Base-by-base conservation (phyloP, 2,329 filamentous ascomycete species). In the Cladobotryum protrusum region DNA sequence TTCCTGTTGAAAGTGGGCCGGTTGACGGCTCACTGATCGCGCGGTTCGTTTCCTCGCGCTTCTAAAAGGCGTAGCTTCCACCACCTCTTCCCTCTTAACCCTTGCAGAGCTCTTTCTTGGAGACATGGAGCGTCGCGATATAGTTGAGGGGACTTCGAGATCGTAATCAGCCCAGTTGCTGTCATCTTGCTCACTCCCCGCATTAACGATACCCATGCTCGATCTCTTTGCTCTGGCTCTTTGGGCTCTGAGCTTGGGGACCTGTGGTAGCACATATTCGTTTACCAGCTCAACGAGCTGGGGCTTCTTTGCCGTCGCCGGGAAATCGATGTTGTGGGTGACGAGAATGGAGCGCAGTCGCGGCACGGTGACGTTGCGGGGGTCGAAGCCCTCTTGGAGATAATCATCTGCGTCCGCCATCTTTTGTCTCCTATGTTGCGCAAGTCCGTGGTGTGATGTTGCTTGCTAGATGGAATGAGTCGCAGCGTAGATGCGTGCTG, bases 301-400 rank as follows among this genome's bases (percentile, higher is more conserved):
- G 0, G 82, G 74, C 73, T 99, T 99, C 73, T 97, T 99, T 12
- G 93, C 90, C 4, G 85, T 91, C 0, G 89, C 85, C 5, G 91
- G 86, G 65, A 96, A 97, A 35, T 82, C 72, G 61, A 97, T 75
- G 64, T 90, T 87, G 72, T 99, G 89, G 57, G 83, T 86, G 61
- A 97, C 87, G 51, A 99, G 82, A 57, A 97, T 95, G 44, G 87
- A 92, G 61, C 93, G 88, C 59, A 99, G 76, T 42, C 87, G 86
- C 24, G 93, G 90, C 45, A 97, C 83, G 1, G 90, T 97, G 56
- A 97, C 80, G 56, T 79, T 82, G 63, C 79, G 78, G 17, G 93
- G 83, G 66, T 99, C 89, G 66, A 96, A 97, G 60, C 81, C 88
- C 48, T 88, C 79, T 63, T 91, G 83, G 32, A 97, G 83, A 66